Evolutionary conservation across 192 early-diverging fungal species (phyloP), one percentile per base, ranked within the genome.

Genomic region (Spizellomyces punctatus): DNA sequence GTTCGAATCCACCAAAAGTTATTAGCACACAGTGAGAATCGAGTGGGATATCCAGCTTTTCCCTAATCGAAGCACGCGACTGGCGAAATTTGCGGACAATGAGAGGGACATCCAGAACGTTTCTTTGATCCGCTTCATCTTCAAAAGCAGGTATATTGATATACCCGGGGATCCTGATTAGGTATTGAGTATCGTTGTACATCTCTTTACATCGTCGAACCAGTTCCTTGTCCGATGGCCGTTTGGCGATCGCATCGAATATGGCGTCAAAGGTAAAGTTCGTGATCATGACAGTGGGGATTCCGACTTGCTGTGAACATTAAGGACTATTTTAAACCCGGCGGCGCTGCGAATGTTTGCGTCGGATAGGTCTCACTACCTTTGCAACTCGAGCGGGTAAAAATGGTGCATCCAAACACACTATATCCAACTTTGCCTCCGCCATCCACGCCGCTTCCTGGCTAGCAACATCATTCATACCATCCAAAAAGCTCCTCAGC

Each of bases 261-360:
- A 86, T 84, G 21, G 72, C 66, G 48, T 86, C 85, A 66, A 86
- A 86, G 4, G 82, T 74, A 54, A 86, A 86, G 58, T 86, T 86
- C 19, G 82, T 78, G 12, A 82, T 64, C 49, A 79, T 17, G 22
- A 86, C 46, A 17, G 75, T 63, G 5, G 79, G 80, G 10, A 86
- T 58, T 45, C 75, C 64, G 0, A 69, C 50, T 44, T 43, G 16
- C 79, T 82, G 58, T 22, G 42, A 8, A 52, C 1, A 19, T 10
- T 46, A 41, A 21, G 52, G 3, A 58, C 21, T 8, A 36, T 55
- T 57, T 5, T 14, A 48, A 56, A 55, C 17, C 22, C 8, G 55
- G 27, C 10, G 56, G 27, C 10, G 56, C 19, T n/a, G 6, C 9
- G 49, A 9, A 67, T 9, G 46, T 47, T 58, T 36, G 27, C 27